A percentile compares a stretch with the other conserved stretches of the same genome.
Conservation (phyloP, 176 grass and related monocot genomes). For the Phragmites australis region DNA sequence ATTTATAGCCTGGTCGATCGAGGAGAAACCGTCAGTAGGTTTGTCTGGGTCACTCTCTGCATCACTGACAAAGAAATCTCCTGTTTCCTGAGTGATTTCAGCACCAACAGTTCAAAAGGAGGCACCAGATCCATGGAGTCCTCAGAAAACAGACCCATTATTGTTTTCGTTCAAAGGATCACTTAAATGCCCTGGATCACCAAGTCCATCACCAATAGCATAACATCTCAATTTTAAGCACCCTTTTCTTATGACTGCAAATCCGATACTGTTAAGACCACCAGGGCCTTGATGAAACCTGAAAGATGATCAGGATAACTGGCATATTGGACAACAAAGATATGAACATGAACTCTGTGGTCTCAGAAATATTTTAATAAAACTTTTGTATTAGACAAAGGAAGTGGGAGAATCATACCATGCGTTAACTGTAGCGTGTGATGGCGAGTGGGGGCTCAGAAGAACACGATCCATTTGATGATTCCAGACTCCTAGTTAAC, state of each 20-base stretch:
- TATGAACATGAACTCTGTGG: neutral
- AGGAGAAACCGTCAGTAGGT: conserved; percentile 75
- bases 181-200: conserved; percentile 31
- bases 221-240: conserved; percentile 61
- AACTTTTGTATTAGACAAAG: neutral
- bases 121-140: conserved; percentile 32
- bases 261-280: conserved; percentile 52
- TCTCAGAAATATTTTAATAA: neutral
- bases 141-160: conserved; percentile 63
- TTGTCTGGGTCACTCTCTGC: conserved; percentile 77
- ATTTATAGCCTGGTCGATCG: conserved; percentile 68
- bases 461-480: conserved; percentile 69
- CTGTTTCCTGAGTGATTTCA: conserved; percentile 86
- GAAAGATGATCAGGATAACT: neutral
- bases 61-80: conserved; percentile 85
- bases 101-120: conserved; percentile 72
- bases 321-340: neutral
- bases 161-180: conserved; percentile 47
- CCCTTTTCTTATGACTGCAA: conserved; percentile 56
- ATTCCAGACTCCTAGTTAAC: conserved; percentile 3
- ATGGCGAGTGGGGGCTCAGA: conserved; percentile 52
- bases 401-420: conserved; percentile 40
- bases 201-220: conserved; percentile 44
- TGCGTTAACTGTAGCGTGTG: conserved; percentile 37
- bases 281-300: conserved; percentile 57